Evolutionary conservation across 2,329 filamentous ascomycete species (phyloP).

Genomic region (Sporothrix dimorphospora): DNA sequence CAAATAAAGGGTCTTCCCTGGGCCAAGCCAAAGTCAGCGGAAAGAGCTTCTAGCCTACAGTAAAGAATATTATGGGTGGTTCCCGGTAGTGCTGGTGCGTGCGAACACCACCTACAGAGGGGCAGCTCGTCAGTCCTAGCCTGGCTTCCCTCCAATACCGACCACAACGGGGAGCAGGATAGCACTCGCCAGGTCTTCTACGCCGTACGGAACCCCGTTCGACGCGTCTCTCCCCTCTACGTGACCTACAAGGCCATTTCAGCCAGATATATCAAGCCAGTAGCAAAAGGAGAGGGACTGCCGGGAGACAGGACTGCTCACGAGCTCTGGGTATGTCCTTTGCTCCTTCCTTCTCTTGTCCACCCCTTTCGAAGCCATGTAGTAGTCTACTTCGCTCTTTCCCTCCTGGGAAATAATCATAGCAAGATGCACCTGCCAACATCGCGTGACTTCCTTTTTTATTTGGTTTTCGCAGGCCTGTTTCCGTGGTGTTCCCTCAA

Average conservation of each 20-base stretch:
- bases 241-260: neutral
- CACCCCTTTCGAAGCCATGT: neutral
- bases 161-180: neutral
- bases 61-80: neutral
- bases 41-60: neutral
- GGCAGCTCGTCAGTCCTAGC: neutral
- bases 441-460: neutral
- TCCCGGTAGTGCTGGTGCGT: neutral
- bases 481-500: neutral
- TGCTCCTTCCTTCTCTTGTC: neutral
- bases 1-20: neutral
- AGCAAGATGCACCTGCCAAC: neutral
- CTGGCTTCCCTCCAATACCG: neutral
- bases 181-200: neutral
- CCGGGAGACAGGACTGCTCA: neutral
- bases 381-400: neutral
- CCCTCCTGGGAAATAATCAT: neutral
- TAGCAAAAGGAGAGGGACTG: neutral
- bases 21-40: neutral
- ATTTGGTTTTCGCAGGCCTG: neutral
- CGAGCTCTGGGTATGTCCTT: neutral
- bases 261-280: neutral
- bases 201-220: neutral
- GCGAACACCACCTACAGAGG: neutral
- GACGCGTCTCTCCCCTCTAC: neutral